phyloP scores from a whole-genome alignment of 2,329 filamentous ascomycete species.

The Fonsecaea pedrosoi region DNA sequence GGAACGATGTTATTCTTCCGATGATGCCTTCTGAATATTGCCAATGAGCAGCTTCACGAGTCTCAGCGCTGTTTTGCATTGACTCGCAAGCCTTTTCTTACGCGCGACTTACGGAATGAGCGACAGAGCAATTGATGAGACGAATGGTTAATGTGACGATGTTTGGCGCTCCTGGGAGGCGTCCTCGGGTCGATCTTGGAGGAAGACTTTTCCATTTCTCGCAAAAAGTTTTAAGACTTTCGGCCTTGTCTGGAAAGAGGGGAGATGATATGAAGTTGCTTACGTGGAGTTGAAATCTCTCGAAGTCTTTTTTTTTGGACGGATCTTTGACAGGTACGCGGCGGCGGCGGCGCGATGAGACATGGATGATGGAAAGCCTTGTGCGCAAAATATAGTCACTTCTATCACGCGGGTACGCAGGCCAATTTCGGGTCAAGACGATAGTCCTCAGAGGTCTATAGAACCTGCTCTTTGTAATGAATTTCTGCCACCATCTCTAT shows the following conservation, averaged over 20 bases:
- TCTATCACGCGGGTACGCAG: conserved; percentile 12
- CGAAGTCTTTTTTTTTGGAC: conserved; percentile 2
- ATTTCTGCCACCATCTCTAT: conserved; percentile 5
- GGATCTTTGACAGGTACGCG: neutral
- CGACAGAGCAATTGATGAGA: conserved; percentile 33
- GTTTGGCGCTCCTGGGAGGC: conserved; percentile 25
- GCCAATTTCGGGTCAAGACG: neutral
- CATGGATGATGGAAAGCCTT: neutral
- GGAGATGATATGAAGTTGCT: neutral
- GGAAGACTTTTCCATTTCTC: conserved; percentile 1
- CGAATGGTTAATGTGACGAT: conserved; percentile 32
- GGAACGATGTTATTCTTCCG: neutral
- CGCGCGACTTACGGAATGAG: neutral
- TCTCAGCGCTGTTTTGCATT: conserved; percentile 2
- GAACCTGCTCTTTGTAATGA: conserved; percentile 19
- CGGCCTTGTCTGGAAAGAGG: neutral
- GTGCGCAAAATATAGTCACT: neutral
- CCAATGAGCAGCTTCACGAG: conserved; percentile 3
- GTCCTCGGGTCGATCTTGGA: neutral
- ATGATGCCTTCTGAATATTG: neutral
- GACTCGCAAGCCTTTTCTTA: neutral
- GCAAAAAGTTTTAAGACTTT: conserved; percentile 22
- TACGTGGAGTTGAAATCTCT: conserved; percentile 16
- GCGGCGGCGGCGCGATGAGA: neutral
- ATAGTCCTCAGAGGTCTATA: neutral